Base-by-base conservation (phyloP, 495 filamentous ascomycete species). In the Copromyces sp. region DNA sequence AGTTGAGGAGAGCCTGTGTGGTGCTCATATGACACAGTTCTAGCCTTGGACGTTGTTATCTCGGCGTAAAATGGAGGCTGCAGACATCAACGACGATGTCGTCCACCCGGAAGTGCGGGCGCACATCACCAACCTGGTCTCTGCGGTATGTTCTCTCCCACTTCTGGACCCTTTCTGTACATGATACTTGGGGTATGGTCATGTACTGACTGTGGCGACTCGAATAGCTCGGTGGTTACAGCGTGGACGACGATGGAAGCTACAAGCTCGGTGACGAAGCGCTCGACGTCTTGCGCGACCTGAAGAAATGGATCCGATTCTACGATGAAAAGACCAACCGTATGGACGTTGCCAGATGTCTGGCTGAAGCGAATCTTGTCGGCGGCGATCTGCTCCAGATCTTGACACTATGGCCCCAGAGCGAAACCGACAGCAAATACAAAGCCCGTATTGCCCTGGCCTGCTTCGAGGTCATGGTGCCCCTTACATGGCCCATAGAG, bases 231-330 rank as follows among this genome's bases (percentile, higher is more conserved):
- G 95, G 95, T 81, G 95, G 96, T 35, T 89, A 89, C 76, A 90
- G 93, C 77, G 88, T 90, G 40, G 92, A 92, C 68, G 91, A 92
- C 70, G 93, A 92, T 65, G 86, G 85, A 72, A 78, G 77, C 74
- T 99, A 99, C 81, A 86, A 91, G 8, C 89, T 98, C 68, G 96
- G 96, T 78, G 94, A 98, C 79, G 95, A 98, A 81, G 94, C 96
- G 9, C 81, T 96, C 74, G 93, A 94, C 69, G 94, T 93, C 81
- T 85, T 99, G 71, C 92, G 94, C 70, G 96, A 99, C 81, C 86
- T 98, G 53, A 94, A 93, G 75, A 90, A 89, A 87, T 98, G 96
- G 96, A 83, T 99, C 76, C 94, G 91, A 78, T 86, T 97, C 72
- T 96, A 96, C 85, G 96, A 99, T 79, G 92, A 97, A 78, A 96